Base-by-base conservation (phyloP, 1,139 yeast species). In the Keqinozyma sinolaborantium region DNA sequence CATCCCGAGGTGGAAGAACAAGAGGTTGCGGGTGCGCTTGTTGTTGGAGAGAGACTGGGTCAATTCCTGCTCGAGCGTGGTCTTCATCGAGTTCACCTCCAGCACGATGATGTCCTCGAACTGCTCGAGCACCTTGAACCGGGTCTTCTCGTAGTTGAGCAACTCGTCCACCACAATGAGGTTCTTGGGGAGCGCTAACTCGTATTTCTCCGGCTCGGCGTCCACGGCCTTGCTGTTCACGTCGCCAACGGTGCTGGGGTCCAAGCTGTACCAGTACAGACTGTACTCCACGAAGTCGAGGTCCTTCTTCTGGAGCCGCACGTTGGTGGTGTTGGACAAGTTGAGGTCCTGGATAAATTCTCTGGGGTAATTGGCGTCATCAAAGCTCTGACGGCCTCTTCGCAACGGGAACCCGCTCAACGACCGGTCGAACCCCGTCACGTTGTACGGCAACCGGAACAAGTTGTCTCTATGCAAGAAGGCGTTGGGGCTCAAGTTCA, bases 351-450 rank as follows among this genome's bases (percentile, higher is more conserved):
- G 64, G 13, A 69, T 53, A 31, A 69, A 60, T 41, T 69, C 75
- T 31, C 54, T 56, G 1, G 75, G 74, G 21, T 53, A 59, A 11
- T 44, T 47, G 4, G 35, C 38, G 30, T 47, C 50, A 10, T 33
- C 36, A 8, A 36, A 28, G 25, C 39, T 30, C 34, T 56, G 47
- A 28, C 53, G 52, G 2, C 60, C 60, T 4, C 44, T 44, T 26
- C 61, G 47, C 29, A 69, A 45, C 1, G 74, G 75, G 23, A 66
- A 48, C 4, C 75, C 75, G 25, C 62, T 51, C 14, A 67, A 42
- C 24, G 64, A 54, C 30, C 64, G 50, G 47, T 69, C 75, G 42
- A 66, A 66, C 3, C 75, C 75, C 6, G 65, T 51, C 5, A 68
- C 72, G 43, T 68, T 67, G 42, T 68, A 67, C 4, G 68, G 64